Evolutionary conservation across 805 yeast genomes (phyloP), one percentile per base, ranked within the genome.

Genomic region (Kluyveromyces siamensis): DNA sequence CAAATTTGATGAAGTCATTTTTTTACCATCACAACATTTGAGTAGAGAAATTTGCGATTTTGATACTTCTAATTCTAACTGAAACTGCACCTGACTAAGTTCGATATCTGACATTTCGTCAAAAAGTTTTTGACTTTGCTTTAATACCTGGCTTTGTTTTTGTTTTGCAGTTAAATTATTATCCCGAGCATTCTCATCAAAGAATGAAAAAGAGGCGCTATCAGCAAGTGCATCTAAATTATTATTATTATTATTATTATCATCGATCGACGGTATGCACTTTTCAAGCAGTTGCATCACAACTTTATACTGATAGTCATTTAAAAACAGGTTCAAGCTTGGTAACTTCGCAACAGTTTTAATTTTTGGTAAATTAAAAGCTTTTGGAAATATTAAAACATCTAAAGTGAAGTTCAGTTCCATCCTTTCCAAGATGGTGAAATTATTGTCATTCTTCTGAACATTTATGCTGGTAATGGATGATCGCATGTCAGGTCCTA

Each of bases 231-330:
- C 49, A 37, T 44, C 37, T 27, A 45, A 50, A 11, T 59, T 63
- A 36, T 55, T 58, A 1, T 63, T 61, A 6, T 49, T n/a, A n/a
- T n/a, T n/a, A n/a, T n/a, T n/a, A n/a, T 55, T 58, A 1, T 63
- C 62, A 6, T 49, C 51, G 37, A 62, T 54, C 27, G 60, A 58
- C 1, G 96, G 97, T 10, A 88, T 72, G 18, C 83, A 78, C 9
- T 72, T 76, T 45, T 84, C 84, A 35, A 91, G 69, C 41, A 91
- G 69, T 49, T 81, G 80, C 91, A 93, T 83, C 58, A 93, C 71
- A 1, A 88, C 80, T 63, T 88, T 86, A 68, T 95, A 95, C 62
- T 95, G 96, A 58, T 81, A 84, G 62, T 93, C 98, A 56, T 87
- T 87, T 59, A 93, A 63, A 30, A 85, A 76, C 4, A 93, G 80